Conservation (phyloP, 139 green algal species). For the Dunaliella sp. region DNA sequence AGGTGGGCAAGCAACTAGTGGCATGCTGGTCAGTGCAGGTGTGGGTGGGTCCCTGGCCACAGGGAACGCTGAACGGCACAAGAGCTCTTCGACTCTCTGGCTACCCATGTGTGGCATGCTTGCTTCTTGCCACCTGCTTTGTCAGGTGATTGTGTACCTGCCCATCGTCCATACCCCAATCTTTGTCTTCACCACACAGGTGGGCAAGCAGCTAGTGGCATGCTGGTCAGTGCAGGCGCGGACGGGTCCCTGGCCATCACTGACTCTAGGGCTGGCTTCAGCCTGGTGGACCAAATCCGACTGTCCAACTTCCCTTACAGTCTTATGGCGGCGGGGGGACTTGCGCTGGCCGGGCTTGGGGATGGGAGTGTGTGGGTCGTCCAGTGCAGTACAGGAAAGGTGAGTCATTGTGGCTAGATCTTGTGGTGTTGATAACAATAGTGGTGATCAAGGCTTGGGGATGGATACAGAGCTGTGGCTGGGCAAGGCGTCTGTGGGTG, state of each 20-base stretch:
- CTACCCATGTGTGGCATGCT: too few species aligned
- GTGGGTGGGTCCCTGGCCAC: slow-evolving; percentile 42
- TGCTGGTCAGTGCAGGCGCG: slow-evolving; percentile 58
- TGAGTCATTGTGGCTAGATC: background rate
- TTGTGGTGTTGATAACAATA: too few species aligned
- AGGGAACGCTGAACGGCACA: too few species aligned
- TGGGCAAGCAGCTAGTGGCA: slow-evolving; percentile 10
- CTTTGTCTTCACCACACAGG: too few species aligned
- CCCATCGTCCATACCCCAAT: too few species aligned
- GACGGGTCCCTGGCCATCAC: slow-evolving; percentile 31
- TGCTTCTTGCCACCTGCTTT: too few species aligned
- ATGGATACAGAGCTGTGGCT: too few species aligned
- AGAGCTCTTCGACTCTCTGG: too few species aligned
- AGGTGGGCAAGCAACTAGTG: slow-evolving; percentile 20
- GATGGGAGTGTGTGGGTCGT: slow-evolving; percentile 22
- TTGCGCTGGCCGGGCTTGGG: slow-evolving; percentile 18
- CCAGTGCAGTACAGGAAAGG: background rate
- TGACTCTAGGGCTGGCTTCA: slow-evolving; percentile 12
- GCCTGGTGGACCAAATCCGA: slow-evolving; percentile 17
- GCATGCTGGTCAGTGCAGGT: slow-evolving; percentile 51
- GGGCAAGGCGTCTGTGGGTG: too few species aligned
- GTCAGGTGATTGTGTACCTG: too few species aligned
- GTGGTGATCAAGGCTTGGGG: too few species aligned
- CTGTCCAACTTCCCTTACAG: slow-evolving; percentile 76
- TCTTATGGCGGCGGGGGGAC: slow-evolving; percentile 29